Conservation (phyloP, 257 asterid species). For the Solanum rostratum region DNA sequence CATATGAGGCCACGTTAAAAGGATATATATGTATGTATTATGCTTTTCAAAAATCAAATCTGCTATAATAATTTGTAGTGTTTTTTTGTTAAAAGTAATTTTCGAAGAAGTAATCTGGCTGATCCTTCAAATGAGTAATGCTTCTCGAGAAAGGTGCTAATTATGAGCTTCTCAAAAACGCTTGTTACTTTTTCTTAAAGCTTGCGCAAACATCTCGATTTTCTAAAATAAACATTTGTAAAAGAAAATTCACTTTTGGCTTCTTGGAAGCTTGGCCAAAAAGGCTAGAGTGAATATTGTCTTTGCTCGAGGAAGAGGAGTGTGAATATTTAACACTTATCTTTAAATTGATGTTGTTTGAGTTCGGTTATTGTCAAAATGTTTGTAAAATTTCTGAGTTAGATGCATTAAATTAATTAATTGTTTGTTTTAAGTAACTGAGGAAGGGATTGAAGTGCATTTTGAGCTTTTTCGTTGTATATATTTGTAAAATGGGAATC, state of each 20-base stretch:
- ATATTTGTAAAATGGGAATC: neutral
- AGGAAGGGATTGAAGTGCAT: neutral
- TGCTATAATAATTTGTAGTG: too few relatives aligned
- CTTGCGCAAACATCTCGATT: neutral
- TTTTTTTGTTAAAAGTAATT: neutral
- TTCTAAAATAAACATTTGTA: neutral
- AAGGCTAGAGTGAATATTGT: neutral
- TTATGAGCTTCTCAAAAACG: neutral
- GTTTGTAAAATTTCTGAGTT: neutral
- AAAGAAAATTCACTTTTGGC: neutral
- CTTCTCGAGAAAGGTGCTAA: neutral
- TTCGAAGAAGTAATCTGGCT: neutral
- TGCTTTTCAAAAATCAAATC: too few relatives aligned
- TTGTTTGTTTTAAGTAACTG: neutral
- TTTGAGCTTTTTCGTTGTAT: neutral
- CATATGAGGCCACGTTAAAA: too few relatives aligned
- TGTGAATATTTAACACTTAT: neutral
- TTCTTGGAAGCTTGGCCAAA: neutral
- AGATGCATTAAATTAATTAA: neutral
- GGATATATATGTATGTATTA: too few relatives aligned
- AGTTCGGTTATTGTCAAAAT: neutral
- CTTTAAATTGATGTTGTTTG: neutral
- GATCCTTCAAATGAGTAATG: neutral
- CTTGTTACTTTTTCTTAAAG: neutral
- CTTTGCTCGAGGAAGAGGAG: neutral